A percentile compares a stretch with the other conserved stretches of the same genome.
Evolutionary conservation across 176 grass and related monocot species (phyloP).

Genomic region (Typha latifolia): DNA sequence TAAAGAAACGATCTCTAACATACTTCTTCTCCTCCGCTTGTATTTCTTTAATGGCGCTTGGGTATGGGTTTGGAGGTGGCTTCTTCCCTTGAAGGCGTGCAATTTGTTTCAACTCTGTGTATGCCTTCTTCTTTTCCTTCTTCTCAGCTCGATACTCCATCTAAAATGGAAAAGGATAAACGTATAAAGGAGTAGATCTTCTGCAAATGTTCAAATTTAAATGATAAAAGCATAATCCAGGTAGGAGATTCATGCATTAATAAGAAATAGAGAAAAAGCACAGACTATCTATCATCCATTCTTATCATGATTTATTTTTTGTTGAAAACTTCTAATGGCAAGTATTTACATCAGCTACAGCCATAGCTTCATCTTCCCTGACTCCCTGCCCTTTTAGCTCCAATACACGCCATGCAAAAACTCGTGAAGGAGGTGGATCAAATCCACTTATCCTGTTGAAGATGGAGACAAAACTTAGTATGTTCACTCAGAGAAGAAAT

Average conservation of each 20-base stretch:
- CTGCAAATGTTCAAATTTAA: no score
- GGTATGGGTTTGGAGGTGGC: conserved; percentile 76
- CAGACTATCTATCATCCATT: not conserved
- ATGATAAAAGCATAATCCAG: no score
- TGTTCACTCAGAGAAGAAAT: not conserved
- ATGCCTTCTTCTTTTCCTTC: conserved; percentile 78
- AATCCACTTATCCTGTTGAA: conserved; percentile 59
- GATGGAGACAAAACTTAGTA: not conserved
- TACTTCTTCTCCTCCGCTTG: conserved; percentile 77
- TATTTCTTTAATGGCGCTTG: conserved; percentile 74
- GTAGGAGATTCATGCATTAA: no score
- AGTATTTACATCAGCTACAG: conserved; percentile 73
- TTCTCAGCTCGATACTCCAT: conserved; percentile 70
- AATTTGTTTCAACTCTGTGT: conserved; percentile 67
- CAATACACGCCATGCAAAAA: conserved; percentile 84
- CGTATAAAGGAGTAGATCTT: not conserved
- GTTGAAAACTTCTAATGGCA: not conserved
- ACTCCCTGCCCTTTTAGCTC: conserved; percentile 67
- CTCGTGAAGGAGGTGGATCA: conserved; percentile 69
- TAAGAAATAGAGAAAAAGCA: not conserved
- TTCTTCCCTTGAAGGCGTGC: conserved; percentile 41
- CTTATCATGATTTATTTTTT: not conserved
- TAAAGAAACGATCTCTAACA: conserved; percentile 58
- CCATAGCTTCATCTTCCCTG: conserved; percentile 59
- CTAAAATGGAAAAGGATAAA: conserved; percentile 29